These are phyloP conservation scores for Astraeus odoratus DNA, from an alignment of 768 basidiomycete genomes.

Conservation along the genomic window DNA sequence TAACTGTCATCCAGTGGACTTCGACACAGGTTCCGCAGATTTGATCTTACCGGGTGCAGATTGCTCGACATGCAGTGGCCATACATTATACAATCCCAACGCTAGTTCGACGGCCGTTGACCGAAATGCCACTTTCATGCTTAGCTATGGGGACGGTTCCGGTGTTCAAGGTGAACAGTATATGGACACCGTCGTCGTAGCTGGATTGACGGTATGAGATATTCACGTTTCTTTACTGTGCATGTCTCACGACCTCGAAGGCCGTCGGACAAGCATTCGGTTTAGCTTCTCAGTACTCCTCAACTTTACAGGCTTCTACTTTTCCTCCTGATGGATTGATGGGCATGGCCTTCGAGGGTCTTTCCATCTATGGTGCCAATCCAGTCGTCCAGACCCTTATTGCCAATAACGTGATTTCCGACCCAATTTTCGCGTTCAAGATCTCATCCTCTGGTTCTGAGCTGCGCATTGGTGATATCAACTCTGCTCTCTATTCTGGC, in stretches of 20 bases:
- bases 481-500: slow-evolving; percentile 33
- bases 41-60: slow-evolving; percentile 24
- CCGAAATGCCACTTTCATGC: slow-evolving; percentile 21
- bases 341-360: slow-evolving; percentile 37
- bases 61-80: slow-evolving; percentile 27
- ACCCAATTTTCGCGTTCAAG: slow-evolving; percentile 33
- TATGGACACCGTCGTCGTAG: slow-evolving; percentile 33
- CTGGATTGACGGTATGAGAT: slow-evolving; percentile 20
- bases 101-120: slow-evolving; percentile 24
- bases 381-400: slow-evolving; percentile 41
- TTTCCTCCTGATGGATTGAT: slow-evolving; percentile 27
- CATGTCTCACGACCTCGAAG: slow-evolving; percentile 13
- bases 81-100: slow-evolving; percentile 31
- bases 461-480: slow-evolving; percentile 36
- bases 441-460: slow-evolving; percentile 29
- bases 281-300: slow-evolving; percentile 15
- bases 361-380: slow-evolving; percentile 29
- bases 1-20: slow-evolving; percentile 15
- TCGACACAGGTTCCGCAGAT: slow-evolving; percentile 32
- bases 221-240: not conserved
- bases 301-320: slow-evolving; percentile 4
- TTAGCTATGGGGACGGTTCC: slow-evolving; percentile 40
- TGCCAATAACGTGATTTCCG: slow-evolving; percentile 26
- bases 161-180: slow-evolving; percentile 33
- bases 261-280: slow-evolving; percentile 18